A percentile compares a stretch with the other conserved stretches of the same genome.
These are phyloP conservation scores for Solanum bukasovii DNA, from an alignment of 257 asterid genomes.

Conservation along the genomic window DNA sequence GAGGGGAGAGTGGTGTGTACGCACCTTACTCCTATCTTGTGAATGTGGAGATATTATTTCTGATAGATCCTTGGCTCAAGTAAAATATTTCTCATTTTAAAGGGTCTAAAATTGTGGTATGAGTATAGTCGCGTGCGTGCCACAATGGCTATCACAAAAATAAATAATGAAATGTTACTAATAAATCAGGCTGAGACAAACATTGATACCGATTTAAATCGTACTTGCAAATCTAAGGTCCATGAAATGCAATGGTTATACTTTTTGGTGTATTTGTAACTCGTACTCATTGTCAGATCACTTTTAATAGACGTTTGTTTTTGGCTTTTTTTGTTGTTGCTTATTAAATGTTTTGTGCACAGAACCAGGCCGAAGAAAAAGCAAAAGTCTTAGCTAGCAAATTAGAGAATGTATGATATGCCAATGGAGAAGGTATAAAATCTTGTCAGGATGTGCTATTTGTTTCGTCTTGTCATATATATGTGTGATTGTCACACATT, in stretches of 20 bases:
- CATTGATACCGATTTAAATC: background rate
- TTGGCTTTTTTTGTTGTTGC: background rate
- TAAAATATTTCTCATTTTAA: background rate
- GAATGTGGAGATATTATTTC: background rate
- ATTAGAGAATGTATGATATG: slow-evolving; percentile 3
- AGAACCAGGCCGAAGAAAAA: background rate
- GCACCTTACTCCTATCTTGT: background rate
- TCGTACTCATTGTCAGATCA: background rate
- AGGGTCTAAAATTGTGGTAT: background rate
- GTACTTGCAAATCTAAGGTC: background rate
- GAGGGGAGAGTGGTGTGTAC: background rate
- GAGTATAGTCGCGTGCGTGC: background rate
- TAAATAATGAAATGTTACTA: background rate
- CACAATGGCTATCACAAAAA: background rate
- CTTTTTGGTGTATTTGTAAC: background rate
- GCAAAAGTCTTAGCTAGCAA: background rate
- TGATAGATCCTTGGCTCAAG: background rate
- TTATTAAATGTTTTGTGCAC: background rate
- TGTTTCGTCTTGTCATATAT: background rate
- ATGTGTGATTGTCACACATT: slow-evolving; percentile 1
- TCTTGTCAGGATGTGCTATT: background rate
- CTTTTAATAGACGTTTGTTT: background rate
- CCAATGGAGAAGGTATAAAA: background rate
- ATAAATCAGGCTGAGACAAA: background rate
- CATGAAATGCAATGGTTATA: background rate